Base-by-base conservation (phyloP, 2,329 filamentous ascomycete species). In the Cercospora zeae-maydis region DNA sequence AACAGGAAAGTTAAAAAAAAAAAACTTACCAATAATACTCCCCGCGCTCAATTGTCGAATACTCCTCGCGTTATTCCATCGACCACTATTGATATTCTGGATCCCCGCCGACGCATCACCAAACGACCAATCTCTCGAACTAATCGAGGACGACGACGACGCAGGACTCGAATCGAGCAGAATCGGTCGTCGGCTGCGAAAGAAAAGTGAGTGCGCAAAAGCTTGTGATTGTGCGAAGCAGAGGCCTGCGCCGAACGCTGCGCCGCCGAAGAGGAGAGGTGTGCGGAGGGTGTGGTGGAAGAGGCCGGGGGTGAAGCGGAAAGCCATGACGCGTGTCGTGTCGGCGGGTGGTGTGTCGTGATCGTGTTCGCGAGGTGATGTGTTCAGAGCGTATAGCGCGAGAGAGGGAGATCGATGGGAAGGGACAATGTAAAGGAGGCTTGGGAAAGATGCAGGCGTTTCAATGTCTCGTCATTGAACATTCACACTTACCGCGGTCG, bases 11-110 rank as follows among this genome's bases (percentile, higher is more conserved):
- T n/a, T n/a, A n/a, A n/a, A 39, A 16, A 39, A 4, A 39, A 13
- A 45, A 16, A 27, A 59, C 69, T 37, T 69, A 78, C 76, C 80
- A 31, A 79, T 66, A 63, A 82, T 79, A 63, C 79, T 81, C 4
- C 81, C 81, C 59, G 77, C 69, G 57, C 77, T 80, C 51, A 82
- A 70, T 67, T 83, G 80, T 56, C 77, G 73, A 27, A 81, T 70
- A 1, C 77, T 76, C 11, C 70, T 67, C 1, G 77, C 74, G 63
- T 81, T 82, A 63, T 81, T 82, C 24, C 77, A 65, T 1, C 73
- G n/a, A n/a, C n/a, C n/a, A n/a, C n/a, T n/a, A n/a, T n/a, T n/a
- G n/a, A n/a, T n/a, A n/a, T n/a, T n/a, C n/a, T n/a, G n/a, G n/a
- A n/a, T 70, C 1, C 79, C 69, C 45, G 74, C 72, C 1, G 73